Evolutionary conservation across 2,329 filamentous ascomycete genomes (phyloP).

Genomic region (Alternaria ethzedia): DNA sequence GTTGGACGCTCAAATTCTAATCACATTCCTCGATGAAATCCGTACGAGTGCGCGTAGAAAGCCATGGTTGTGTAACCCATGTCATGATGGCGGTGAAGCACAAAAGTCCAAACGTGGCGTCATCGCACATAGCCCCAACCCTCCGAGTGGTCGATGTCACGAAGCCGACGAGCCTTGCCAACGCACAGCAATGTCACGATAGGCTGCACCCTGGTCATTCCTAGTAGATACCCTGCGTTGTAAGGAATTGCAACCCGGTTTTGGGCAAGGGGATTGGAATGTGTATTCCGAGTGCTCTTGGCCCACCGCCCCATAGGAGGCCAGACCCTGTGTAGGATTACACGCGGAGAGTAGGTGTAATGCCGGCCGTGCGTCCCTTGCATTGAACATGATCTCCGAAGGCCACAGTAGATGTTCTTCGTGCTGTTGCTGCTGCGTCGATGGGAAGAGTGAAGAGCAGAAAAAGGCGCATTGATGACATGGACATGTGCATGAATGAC

Average conservation of each 20-base stretch:
- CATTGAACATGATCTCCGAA: constrained; percentile 20
- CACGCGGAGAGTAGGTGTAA: background rate
- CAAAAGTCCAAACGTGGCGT: constrained; percentile 18
- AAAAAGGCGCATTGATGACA: background rate
- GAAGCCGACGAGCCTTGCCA: constrained; percentile 19
- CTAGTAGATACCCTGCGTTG: constrained; percentile 8
- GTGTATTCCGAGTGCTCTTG: background rate
- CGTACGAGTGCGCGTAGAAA: background rate
- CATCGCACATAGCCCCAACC: constrained; percentile 15
- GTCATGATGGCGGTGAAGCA: constrained; percentile 25
- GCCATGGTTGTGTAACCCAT: constrained; percentile 4
- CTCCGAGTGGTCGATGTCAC: constrained; percentile 7
- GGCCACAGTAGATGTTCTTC: constrained; percentile 4
- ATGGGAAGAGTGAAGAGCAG: background rate
- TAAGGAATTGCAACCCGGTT: background rate
- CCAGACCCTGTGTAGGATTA: background rate
- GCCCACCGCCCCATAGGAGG: background rate
- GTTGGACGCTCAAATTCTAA: background rate
- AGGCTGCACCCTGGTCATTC: constrained; percentile 8
- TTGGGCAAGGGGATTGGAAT: background rate
- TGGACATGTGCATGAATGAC: background rate
- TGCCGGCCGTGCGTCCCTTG: constrained; percentile 6
- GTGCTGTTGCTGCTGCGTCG: background rate
- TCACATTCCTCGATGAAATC: background rate
- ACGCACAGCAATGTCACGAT: constrained; percentile 21